phyloP scores from a whole-genome alignment of 768 basidiomycete species.

The Porpolomopsis calyptriformis region DNA sequence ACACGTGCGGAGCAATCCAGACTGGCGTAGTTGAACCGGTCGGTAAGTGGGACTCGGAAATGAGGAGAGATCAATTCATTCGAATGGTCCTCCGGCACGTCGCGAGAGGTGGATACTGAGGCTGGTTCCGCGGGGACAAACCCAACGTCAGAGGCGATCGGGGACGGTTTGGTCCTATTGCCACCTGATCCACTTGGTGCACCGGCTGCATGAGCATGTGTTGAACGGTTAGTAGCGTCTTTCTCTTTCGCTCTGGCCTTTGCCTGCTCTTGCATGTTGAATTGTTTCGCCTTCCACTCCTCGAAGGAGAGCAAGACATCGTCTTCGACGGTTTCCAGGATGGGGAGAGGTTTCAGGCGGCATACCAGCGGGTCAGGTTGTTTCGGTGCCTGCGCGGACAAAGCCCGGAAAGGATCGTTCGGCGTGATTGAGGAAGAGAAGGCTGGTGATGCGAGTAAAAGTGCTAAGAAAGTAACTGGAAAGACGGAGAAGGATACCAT shows the following conservation, averaged over 20 bases:
- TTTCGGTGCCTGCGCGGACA: slow-evolving; percentile 39
- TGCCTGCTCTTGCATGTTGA: slow-evolving; percentile 27
- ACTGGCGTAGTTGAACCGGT: slow-evolving; percentile 92
- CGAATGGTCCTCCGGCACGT: slow-evolving; percentile 14
- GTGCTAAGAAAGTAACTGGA: slow-evolving; percentile 24
- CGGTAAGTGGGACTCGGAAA: slow-evolving; percentile 64
- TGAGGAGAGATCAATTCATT: slow-evolving; percentile 40
- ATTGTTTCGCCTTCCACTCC: slow-evolving; percentile 75
- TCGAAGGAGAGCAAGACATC: slow-evolving; percentile 72
- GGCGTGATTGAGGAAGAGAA: slow-evolving; percentile 22
- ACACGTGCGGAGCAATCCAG: slow-evolving; percentile 90
- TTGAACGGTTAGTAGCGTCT: slow-evolving; percentile 15
- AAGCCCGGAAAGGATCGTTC: slow-evolving; percentile 53
- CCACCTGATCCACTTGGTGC: slow-evolving; percentile 1
- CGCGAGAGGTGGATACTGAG: slow-evolving; percentile 8
- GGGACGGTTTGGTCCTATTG: slow-evolving; percentile 8
- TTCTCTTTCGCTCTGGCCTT: slow-evolving; percentile 20
- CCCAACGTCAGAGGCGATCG: background rate
- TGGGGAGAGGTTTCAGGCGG: slow-evolving; percentile 48
- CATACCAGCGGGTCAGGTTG: slow-evolving; percentile 52
- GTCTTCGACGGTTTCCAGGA: slow-evolving; percentile 42
- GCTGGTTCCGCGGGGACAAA: background rate
- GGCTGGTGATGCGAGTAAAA: slow-evolving; percentile 28
- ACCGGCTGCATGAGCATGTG: slow-evolving; percentile 2
- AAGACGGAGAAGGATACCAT: slow-evolving; percentile 10